Evolutionary conservation across 108 stramenopile genomes (phyloP).

Genomic region (Parietichytrium sp.): DNA sequence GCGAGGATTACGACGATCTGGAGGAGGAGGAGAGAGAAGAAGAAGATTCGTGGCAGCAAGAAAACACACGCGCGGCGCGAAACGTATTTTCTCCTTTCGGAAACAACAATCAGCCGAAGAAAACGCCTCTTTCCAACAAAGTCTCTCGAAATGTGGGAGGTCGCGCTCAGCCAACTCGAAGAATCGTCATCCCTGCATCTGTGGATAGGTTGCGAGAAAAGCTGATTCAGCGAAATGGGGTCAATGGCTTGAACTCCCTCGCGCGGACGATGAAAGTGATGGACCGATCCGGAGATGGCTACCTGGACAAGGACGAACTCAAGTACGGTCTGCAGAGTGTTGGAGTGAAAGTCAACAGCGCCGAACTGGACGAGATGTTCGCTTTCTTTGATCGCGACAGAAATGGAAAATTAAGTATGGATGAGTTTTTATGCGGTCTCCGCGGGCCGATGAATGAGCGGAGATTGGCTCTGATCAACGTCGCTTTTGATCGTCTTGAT

Average conservation of each 20-base stretch:
- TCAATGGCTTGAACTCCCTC: conserved; percentile 52
- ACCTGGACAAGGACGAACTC: conserved; percentile 57
- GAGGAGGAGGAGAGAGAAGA: neutral
- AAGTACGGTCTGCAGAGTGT: conserved; percentile 58
- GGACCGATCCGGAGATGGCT: conserved; percentile 53
- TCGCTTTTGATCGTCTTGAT: conserved; percentile 61
- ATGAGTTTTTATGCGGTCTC: conserved; percentile 59
- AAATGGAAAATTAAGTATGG: conserved; percentile 50
- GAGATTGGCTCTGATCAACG: conserved; percentile 49
- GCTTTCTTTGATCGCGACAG: conserved; percentile 60
- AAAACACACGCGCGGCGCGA: too few species aligned
- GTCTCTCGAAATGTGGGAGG: too few species aligned
- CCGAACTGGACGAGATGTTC: conserved; percentile 56
- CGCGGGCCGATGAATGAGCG: conserved; percentile 57
- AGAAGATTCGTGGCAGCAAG: neutral
- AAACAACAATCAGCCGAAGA: too few species aligned
- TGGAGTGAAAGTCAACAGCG: conserved; percentile 55
- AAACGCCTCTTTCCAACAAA: too few species aligned
- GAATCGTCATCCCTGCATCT: conserved; percentile 5
- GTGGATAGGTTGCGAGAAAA: conserved; percentile 39
- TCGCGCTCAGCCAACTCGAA: neutral
- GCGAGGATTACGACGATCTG: neutral
- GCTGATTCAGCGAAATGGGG: conserved; percentile 27
- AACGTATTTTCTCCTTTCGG: too few species aligned
- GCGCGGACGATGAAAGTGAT: conserved; percentile 58